Evolutionary conservation across 176 grass and related monocot species (phyloP).

Genomic region (Rhipidocladum racemiflorum): DNA sequence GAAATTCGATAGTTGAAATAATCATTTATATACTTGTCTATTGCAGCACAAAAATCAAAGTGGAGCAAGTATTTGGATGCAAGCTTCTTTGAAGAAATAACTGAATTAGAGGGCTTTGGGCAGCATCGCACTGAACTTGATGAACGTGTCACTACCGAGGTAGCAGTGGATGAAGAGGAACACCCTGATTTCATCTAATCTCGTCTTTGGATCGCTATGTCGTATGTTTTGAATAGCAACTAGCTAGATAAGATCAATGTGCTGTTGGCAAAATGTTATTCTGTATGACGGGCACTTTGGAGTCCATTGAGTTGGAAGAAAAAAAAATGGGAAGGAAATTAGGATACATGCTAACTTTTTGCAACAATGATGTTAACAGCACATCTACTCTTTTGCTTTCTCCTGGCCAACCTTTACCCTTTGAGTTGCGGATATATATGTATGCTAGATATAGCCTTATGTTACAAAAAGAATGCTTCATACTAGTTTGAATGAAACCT

Average conservation of each 20-base stretch:
- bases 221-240: neutral
- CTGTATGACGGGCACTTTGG: neutral
- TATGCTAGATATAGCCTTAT: neutral
- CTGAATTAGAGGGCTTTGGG: neutral
- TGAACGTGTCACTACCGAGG: conserved; percentile 25
- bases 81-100: conserved; percentile 30
- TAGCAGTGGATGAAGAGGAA: conserved; percentile 65
- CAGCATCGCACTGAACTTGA: conserved; percentile 5
- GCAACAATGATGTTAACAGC: neutral
- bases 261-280: neutral
- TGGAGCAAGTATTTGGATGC: conserved; percentile 60
- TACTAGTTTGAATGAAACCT: neutral
- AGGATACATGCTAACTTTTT: neutral
- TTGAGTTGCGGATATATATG: conserved; percentile 7
- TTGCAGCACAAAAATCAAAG: conserved; percentile 47
- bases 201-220: conserved; percentile 8
- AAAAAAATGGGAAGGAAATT: neutral
- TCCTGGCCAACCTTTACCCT: neutral
- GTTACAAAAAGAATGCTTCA: neutral
- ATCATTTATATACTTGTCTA: neutral
- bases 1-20: neutral
- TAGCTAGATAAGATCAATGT: conserved; percentile 25
- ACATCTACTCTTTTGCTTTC: neutral
- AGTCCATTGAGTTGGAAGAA: neutral
- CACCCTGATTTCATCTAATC: conserved; percentile 69